phyloP scores from a whole-genome alignment of 192 early-diverging fungal species.

The Glomus cerebriforme region DNA sequence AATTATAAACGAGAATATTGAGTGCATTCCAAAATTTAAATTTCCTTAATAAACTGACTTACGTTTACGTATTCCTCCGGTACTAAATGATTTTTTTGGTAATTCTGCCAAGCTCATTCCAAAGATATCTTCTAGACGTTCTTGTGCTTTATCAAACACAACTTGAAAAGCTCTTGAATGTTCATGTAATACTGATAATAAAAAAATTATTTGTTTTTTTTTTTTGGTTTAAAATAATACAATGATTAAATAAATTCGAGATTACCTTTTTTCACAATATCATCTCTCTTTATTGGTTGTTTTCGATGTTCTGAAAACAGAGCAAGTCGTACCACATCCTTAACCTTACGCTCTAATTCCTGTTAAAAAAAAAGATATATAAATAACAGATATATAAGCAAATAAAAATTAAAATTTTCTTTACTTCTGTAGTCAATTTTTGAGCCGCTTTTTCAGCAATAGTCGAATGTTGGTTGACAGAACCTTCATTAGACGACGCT shows the following conservation, averaged over 20 bases:
- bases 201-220: background rate
- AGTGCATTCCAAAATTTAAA: background rate
- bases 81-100: conserved; percentile 39
- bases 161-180: conserved; percentile 45
- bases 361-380: conserved; percentile 25
- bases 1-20: background rate
- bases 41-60: background rate
- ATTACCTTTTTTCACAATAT: conserved; percentile 59
- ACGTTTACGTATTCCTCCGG: conserved; percentile 32
- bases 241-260: background rate
- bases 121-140: conserved; percentile 53
- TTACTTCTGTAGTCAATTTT: conserved; percentile 23
- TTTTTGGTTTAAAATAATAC: background rate
- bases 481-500: background rate
- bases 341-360: conserved; percentile 60
- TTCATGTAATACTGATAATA: conserved; percentile 50
- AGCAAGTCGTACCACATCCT: conserved; percentile 63
- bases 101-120: conserved; percentile 67
- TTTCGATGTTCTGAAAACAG: conserved; percentile 57
- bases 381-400: background rate
- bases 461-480: background rate
- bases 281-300: conserved; percentile 55
- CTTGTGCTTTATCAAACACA: conserved; percentile 53
- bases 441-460: background rate
- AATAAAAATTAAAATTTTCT: background rate